Evolutionary conservation across 495 filamentous ascomycete species (phyloP), one percentile per base, ranked within the genome.

Genomic region (Hypoxylon lienhwacheense): DNA sequence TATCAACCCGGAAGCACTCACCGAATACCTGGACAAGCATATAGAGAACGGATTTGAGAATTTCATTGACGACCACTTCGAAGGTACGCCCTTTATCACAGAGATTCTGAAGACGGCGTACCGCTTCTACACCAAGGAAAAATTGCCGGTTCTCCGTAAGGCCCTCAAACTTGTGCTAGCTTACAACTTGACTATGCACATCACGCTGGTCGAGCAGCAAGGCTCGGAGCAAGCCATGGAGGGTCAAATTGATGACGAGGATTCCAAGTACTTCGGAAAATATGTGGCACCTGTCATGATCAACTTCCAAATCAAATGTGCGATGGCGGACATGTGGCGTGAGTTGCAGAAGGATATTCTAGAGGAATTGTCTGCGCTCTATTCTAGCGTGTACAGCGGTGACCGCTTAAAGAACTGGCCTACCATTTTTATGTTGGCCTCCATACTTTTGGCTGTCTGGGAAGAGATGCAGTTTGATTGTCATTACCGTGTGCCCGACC

Each of bases 381-480:
- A 95, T 75, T 92, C 88, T 7, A 91, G 89, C 61, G 90, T 96
- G 21, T 96, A 96, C 78, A 90, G 85, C 53, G 89, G 90, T 47
- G 91, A 96, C 59, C 89, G 91, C 64, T 77, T 95, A 26, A 96
- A 93, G 82, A 91, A 95, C 75, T 96, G 91, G 91, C 91, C 91
- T 4, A 96, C 90, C 5, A 96, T 96, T 68, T 96, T 96, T 78
- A 90, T 96, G 76, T 79, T 95, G 28, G 90, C 90, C 20, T 89
- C 87, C 4, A 90, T 96, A 51, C 80, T 96, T 7, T 77, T 96
- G 41, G 89, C 87, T 22, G 89, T 96, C 6, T 96, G 91, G 91
- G 91, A 96, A 69, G 86, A 95, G 76, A 96, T 96, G 82, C 91
- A 96, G 68, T 96, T 96, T 69, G 91, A 96, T 70, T 90, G 86